Conservation (phyloP, 2,329 filamentous ascomycete species). For the Botryosphaeria agaves region DNA sequence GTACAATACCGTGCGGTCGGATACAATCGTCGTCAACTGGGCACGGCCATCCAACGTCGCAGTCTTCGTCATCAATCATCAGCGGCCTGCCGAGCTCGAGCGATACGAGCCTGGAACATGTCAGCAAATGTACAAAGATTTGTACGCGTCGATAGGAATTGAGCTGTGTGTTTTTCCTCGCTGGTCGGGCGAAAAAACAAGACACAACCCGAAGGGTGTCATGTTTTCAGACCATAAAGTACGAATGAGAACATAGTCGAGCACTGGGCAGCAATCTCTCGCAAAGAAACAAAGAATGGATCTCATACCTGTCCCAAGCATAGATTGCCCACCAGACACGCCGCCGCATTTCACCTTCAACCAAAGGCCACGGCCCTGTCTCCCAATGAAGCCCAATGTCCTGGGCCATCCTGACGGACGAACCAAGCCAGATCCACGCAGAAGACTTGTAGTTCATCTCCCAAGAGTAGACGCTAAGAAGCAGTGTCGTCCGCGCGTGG, state of each 20-base stretch:
- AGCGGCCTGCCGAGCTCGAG: slow-evolving; percentile 67
- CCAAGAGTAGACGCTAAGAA: slow-evolving; percentile 63
- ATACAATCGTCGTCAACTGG: slow-evolving; percentile 68
- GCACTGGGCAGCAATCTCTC: too few relatives aligned
- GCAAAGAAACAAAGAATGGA: too few relatives aligned
- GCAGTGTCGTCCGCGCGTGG: slow-evolving; percentile 51
- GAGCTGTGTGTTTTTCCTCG: too few relatives aligned
- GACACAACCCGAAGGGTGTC: too few relatives aligned
- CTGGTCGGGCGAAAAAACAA: too few relatives aligned
- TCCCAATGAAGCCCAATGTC: slow-evolving; percentile 69
- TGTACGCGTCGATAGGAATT: too few relatives aligned
- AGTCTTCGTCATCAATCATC: slow-evolving; percentile 75
- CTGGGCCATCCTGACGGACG: slow-evolving; percentile 63
- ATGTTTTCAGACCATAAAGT: too few relatives aligned
- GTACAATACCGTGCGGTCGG: slow-evolving; percentile 29
- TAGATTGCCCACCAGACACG: slow-evolving; percentile 93
- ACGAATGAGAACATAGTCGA: too few relatives aligned
- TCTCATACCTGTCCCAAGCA: slow-evolving; percentile 65
- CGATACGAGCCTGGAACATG: slow-evolving; percentile 41
- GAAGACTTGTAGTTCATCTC: slow-evolving; percentile 78
- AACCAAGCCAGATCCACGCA: slow-evolving; percentile 73
- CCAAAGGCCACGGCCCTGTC: slow-evolving; percentile 49
- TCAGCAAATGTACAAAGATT: too few relatives aligned
- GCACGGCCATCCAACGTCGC: slow-evolving; percentile 65
- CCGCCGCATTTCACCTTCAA: slow-evolving; percentile 74